Evolutionary conservation across 768 basidiomycete species (phyloP), one percentile per base, ranked within the genome.

Genomic region (Lepiota brunneoincarnata): DNA sequence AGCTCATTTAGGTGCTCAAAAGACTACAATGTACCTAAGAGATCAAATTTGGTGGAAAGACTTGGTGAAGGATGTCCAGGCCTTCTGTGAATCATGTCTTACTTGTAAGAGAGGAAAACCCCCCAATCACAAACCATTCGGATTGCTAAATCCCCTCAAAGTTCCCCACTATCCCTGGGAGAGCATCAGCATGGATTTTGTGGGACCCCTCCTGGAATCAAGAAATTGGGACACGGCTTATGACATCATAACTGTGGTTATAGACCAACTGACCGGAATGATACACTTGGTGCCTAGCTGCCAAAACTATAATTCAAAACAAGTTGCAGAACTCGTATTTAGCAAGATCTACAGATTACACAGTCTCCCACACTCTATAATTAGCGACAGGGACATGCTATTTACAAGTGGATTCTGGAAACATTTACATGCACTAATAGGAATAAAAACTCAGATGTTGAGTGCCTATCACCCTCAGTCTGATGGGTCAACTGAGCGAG

Each of bases 41-140:
- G 62, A 72, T 20, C 35, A 69, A 21, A 66, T 71, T 2, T 75
- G 73, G 72, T 75, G 75, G 75, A 68, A 67, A 23, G 54, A 60
- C 0, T 65, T 76, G 54, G 58, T 51, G 0, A 3, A 17, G 0
- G 71, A 75, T 26, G 50, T 63, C 0, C 18, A 50, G 0, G 37
- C 44, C 0, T 74, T 52, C 41, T 72, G 71, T 63, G 65, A 69
- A 58, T 12, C 69, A 57, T 60, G 64, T 38, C 40, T 41, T 1
- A 60, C 49, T 6, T 65, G 63, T 37, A 50, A 45, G 23, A 34
- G 52, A n/a, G 53, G 48, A 2, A 68, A 68, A 31, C 62, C 58
- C 0, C 12, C 20, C 0, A 64, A 63, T 35, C 63, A 68, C n/a
- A 58, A 57, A 20, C 67, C 60, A 0, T 66, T 59, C 21, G 61